A percentile compares a stretch with the other conserved stretches of the same genome.
Evolutionary conservation across 768 basidiomycete genomes (phyloP).

Genomic region (Tulasnella sp.): DNA sequence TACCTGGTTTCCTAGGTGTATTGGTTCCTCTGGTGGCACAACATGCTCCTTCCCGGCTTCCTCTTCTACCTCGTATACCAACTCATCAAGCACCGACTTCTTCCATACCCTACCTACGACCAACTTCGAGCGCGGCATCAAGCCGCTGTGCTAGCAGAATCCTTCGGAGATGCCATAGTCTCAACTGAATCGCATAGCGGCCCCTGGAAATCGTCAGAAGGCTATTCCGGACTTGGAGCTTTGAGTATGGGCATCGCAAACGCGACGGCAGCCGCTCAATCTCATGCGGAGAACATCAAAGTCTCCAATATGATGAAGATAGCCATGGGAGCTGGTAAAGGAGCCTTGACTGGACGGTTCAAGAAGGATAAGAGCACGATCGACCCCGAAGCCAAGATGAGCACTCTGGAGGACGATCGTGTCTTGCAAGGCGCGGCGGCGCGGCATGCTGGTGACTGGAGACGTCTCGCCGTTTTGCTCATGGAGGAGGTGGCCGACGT

Average conservation of each 20-base stretch:
- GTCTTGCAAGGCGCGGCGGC: slow-evolving; percentile 32
- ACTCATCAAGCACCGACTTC: slow-evolving; percentile 48
- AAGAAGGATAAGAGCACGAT: slow-evolving; percentile 11
- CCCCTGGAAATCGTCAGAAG: background rate
- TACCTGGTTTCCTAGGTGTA: slow-evolving; percentile 42
- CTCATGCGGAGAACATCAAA: background rate
- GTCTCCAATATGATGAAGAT: slow-evolving; percentile 1
- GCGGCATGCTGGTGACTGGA: slow-evolving; percentile 44
- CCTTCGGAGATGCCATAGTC: slow-evolving; percentile 51
- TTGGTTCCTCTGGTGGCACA: slow-evolving; percentile 61
- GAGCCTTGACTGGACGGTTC: slow-evolving; percentile 5
- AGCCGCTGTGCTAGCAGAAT: slow-evolving; percentile 48
- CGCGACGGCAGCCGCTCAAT: background rate
- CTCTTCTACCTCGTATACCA: slow-evolving; percentile 47
- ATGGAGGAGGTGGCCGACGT: slow-evolving; percentile 50
- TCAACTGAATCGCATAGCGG: slow-evolving; percentile 37
- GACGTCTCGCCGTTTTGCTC: slow-evolving; percentile 41
- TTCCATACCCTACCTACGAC: slow-evolving; percentile 52
- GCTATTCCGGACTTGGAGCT: background rate
- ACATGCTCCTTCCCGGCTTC: slow-evolving; percentile 52
- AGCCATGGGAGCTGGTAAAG: background rate
- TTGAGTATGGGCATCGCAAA: background rate
- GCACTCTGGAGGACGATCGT: slow-evolving; percentile 36
- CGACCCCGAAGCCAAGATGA: slow-evolving; percentile 34
- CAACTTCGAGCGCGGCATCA: slow-evolving; percentile 53